Base-by-base conservation (phyloP, 306 rosid genomes). In the Macrotyloma uniflorum region DNA sequence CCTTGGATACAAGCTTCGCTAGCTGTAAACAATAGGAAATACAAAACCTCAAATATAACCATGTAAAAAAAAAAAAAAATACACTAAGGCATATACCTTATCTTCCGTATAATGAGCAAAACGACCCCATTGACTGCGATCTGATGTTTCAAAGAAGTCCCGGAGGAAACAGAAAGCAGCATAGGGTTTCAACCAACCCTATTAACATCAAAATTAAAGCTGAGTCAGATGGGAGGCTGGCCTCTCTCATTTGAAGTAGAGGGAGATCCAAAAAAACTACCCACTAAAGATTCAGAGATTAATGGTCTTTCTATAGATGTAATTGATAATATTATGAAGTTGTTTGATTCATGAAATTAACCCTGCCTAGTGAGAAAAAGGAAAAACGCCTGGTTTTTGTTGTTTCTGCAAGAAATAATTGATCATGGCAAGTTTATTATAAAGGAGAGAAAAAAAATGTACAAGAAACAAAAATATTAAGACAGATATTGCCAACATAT, bases 121-220 rank as follows among this genome's bases (percentile, higher is more conserved):
- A 38, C 92, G 83, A 47, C 98, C 98, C 98, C 98, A 95, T 85
- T 95, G 89, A 80, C 88, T 89, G 59, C 86, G 98, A 65, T 95
- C 98, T 75, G 98, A 89, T 51, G 98, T 95, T 87, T 91, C 98
- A 79, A 95, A 95, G 81, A 95, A 95, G 87, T 92, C 98, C 59
- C 98, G 87, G 84, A 92, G 74, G 87, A 95, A 92, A 78, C 98
- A 92, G 92, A 88, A 92, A 33, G 93, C 98, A 23, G 98, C 97
- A 63, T 91, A 95, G 63, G 98, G 98, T 77, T 89, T 92, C 86
- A 95, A 79, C 98, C 98, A 95, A 83, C 88, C 98, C 98, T 95
- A 70, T 74, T 74, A 72, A 33, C 83, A 85, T 77, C 36, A 72
- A 78, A 35, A 86, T 85, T 55, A 87, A 20, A 79, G 65, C 54